Conservation (phyloP, 352 stramenopile species). For the Phytophthora chlamydospora region DNA sequence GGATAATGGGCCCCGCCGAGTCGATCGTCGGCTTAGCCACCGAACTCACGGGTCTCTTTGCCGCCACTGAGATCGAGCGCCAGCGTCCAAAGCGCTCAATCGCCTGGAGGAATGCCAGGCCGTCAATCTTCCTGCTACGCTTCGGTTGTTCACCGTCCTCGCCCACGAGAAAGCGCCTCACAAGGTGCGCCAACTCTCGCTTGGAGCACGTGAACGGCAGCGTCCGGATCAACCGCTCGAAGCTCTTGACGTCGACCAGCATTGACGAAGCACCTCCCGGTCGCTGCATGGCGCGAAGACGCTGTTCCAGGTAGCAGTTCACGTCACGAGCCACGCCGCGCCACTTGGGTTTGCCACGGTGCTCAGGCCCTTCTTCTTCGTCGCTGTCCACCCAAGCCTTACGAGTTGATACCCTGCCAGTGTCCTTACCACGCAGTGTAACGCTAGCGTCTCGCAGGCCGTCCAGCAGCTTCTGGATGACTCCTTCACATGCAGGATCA, state of each 20-base stretch:
- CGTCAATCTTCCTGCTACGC: conserved; percentile 26
- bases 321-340: conserved; percentile 56
- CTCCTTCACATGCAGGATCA: conserved; percentile 45
- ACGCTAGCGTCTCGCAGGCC: conserved; percentile 39
- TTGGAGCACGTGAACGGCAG: conserved; percentile 51
- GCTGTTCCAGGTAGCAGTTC: conserved; percentile 45
- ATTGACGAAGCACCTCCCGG: conserved; percentile 5
- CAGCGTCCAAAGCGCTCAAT: conserved; percentile 45
- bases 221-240: conserved; percentile 45
- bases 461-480: conserved; percentile 61
- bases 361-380: conserved; percentile 16
- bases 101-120: conserved; percentile 41
- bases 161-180: conserved; percentile 26
- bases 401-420: not conserved
- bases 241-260: conserved; percentile 39
- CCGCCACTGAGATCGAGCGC: conserved; percentile 31
- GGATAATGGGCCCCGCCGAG: conserved; percentile 45
- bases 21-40: conserved; percentile 36
- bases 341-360: conserved; percentile 37
- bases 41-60: conserved; percentile 14
- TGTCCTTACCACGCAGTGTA: conserved; percentile 5
- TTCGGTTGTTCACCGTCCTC: not conserved
- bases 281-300: conserved; percentile 34
- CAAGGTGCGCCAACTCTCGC: conserved; percentile 35
- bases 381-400: conserved; percentile 33